These are phyloP conservation scores for Tetrahymena elliotti DNA, from an alignment of 73 alveolate genomes.

Conservation along the genomic window DNA sequence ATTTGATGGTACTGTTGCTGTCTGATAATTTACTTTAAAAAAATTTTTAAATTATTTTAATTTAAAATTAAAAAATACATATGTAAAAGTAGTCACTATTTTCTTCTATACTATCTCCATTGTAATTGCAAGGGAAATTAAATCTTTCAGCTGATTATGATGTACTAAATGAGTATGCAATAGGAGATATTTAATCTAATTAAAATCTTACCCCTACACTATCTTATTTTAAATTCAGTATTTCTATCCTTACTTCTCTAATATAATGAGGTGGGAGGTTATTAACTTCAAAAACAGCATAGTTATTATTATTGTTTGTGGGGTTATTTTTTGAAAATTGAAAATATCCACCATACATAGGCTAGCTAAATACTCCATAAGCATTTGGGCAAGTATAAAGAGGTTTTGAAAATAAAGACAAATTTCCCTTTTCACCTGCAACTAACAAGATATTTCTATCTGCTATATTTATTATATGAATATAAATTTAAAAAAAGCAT, in stretches of 20 bases:
- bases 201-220: background rate
- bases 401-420: background rate
- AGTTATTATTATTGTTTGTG: background rate
- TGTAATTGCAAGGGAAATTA: background rate
- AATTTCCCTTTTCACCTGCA: background rate
- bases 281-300: background rate
- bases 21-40: background rate
- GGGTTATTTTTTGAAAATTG: background rate
- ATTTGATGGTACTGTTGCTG: background rate
- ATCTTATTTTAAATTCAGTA: no score
- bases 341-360: background rate
- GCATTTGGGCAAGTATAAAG: background rate
- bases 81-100: background rate
- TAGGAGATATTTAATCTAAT: background rate
- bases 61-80: background rate
- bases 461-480: no score
- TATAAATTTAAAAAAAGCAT: no score
- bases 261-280: background rate
- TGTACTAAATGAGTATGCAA: background rate
- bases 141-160: background rate
- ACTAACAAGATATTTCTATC: background rate
- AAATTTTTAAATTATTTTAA: no score
- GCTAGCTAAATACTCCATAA: background rate
- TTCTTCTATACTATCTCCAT: background rate
- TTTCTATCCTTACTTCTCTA: background rate